Conservation (phyloP, 495 filamentous ascomycete genomes). For the Thozetella sp. region DNA sequence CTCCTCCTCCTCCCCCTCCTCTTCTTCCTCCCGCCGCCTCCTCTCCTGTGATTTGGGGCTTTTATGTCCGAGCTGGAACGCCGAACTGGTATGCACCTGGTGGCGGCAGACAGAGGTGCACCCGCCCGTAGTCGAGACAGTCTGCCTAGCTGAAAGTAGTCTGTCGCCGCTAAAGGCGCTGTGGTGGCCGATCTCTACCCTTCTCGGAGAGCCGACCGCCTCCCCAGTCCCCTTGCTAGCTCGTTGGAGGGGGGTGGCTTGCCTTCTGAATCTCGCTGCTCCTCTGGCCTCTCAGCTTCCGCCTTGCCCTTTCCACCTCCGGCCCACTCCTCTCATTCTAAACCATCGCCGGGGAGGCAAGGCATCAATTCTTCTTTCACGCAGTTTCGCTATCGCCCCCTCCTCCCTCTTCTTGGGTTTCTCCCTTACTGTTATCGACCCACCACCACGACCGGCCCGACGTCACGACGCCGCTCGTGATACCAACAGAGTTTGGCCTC, state of each 20-base stretch:
- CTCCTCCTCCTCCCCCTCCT: no score
- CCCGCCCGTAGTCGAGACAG: constrained; percentile 16
- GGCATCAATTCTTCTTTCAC: no score
- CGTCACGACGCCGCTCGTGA: no score
- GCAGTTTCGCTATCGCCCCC: no score
- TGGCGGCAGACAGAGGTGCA: constrained; percentile 5
- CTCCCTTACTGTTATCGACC: no score
- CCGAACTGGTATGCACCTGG: constrained; percentile 2
- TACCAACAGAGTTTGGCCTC: no score
- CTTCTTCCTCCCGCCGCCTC: no score
- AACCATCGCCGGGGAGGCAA: not conserved
- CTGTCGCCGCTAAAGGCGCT: not conserved
- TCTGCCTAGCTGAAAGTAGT: constrained; percentile 6
- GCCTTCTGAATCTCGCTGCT: constrained; percentile 59
- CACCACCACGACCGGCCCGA: no score
- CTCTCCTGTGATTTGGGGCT: no score
- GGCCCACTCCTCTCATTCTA: not conserved
- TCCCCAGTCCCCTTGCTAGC: not conserved
- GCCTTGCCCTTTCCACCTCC: not conserved
- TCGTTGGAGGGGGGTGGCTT: not conserved
- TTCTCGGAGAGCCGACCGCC: not conserved
- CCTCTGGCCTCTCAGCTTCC: constrained; percentile 75
- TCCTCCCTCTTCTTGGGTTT: no score
- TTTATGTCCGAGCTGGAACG: not conserved
- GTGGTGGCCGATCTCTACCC: not conserved